Conservation (phyloP, 2,329 filamentous ascomycete species). For the Arthrobotrys sphaeroides region DNA sequence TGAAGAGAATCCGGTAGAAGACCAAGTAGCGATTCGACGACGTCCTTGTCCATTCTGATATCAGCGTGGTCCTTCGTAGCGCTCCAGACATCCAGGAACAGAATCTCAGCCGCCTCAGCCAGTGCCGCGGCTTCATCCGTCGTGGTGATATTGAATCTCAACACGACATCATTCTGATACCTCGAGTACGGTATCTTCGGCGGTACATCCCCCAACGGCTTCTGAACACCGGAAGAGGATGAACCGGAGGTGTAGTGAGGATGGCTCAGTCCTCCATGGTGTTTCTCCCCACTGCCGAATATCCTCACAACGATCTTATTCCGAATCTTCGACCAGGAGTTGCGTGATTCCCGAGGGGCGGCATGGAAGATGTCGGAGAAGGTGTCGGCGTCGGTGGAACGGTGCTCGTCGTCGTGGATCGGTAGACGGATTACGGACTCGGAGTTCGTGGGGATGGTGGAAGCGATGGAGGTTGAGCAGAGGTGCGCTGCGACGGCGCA, state of each 20-base stretch:
- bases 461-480: slow-evolving; percentile 39
- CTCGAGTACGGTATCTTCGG: slow-evolving; percentile 55
- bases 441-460: slow-evolving; percentile 39
- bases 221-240: slow-evolving; percentile 39
- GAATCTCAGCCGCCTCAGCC: slow-evolving; percentile 74
- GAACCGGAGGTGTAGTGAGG: slow-evolving; percentile 52
- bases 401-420: slow-evolving; percentile 42
- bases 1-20: slow-evolving; percentile 80
- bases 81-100: slow-evolving; percentile 92
- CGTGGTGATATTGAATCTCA: slow-evolving; percentile 83
- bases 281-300: slow-evolving; percentile 57
- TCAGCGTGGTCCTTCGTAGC: slow-evolving; percentile 84
- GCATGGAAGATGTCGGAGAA: slow-evolving; percentile 45
- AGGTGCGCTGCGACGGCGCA: slow-evolving; percentile 48
- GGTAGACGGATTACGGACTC: slow-evolving; percentile 46
- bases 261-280: slow-evolving; percentile 56
- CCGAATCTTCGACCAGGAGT: slow-evolving; percentile 52
- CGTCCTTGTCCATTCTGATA: slow-evolving; percentile 78
- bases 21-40: slow-evolving; percentile 79
- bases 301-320: slow-evolving; percentile 55
- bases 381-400: slow-evolving; percentile 15
- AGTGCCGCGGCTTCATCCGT: slow-evolving; percentile 75
- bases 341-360: slow-evolving; percentile 26
- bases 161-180: slow-evolving; percentile 84
- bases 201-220: slow-evolving; percentile 39